Base-by-base conservation (phyloP, 164 flowering plant genomes). In the Vitis riparia region DNA sequence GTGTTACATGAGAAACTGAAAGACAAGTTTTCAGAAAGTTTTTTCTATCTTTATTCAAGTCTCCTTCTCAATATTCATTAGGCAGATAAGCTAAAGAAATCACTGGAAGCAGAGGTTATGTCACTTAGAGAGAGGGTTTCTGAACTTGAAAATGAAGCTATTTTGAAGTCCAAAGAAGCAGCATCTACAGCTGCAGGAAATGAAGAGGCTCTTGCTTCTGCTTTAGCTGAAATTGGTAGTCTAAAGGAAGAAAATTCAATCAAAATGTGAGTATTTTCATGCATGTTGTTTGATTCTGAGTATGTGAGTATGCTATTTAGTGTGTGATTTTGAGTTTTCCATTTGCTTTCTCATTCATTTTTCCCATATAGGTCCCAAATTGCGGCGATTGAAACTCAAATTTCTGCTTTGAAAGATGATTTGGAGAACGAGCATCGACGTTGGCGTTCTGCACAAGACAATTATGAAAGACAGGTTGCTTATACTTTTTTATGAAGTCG, bases 401-500 rank as follows among this genome's bases (percentile, higher is more conserved):
- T 89, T 14, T 73, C 90, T 77, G 73, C 80, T 32, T 59, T 93
- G 75, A 90, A 85, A 71, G 91, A 93, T 57, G 91, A 90, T 73
- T 72, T 93, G 82, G 96, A 87, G 78, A 82, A 72, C 68, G 92
- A 89, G 75, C 96, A 88, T 67, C 83, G 85, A 65, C 82, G 84
- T n/a, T 88, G 94, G 91, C 87, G 81, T 63, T 68, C 87, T 60
- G 88, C 99, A 76, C 97, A 93, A 68, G 82, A 78, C 16, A 95
- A 93, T 80, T 95, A 93, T 82, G 93, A 95, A 74, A 84, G 98
- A 88, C 99, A 95, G 94, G 98, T 94, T 52, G 2, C n/a, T 14
- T 60, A 23, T 23, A 23, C 27, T 23, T 23, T 23, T 23, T 23
- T 23, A 23, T 23, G 27, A 23, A 23, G 27, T 23, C 27, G 27